These are phyloP conservation scores for Sicyos baderoa DNA, from an alignment of 306 rosid genomes.

Conservation along the genomic window DNA sequence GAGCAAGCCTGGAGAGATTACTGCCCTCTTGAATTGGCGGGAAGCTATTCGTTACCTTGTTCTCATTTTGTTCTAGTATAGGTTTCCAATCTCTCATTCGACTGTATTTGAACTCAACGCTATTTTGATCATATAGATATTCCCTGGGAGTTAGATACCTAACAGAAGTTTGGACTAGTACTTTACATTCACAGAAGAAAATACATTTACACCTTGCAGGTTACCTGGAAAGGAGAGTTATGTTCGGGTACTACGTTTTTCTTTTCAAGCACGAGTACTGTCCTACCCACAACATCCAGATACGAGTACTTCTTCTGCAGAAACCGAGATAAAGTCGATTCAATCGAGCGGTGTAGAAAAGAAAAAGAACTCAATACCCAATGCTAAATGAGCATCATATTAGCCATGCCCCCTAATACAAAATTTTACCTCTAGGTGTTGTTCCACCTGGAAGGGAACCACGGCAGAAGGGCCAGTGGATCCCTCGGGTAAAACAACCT, in stretches of 20 bases:
- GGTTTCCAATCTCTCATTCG: too few relatives aligned
- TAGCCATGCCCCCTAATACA: neutral
- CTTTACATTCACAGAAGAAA: neutral
- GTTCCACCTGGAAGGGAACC: slow-evolving; percentile 71
- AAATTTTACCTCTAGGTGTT: slow-evolving; percentile 53
- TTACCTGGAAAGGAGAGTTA: slow-evolving; percentile 80
- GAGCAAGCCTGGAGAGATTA: too few relatives aligned
- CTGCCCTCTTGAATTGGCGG: too few relatives aligned
- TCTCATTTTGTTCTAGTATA: too few relatives aligned
- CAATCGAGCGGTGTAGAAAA: slow-evolving; percentile 6
- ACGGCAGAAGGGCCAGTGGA: slow-evolving; percentile 65
- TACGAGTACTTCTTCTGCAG: slow-evolving; percentile 82
- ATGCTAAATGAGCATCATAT: too few relatives aligned
- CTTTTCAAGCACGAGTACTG: slow-evolving; percentile 83
- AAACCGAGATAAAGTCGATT: slow-evolving; percentile 21
- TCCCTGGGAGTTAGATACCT: too few relatives aligned
- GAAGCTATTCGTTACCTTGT: too few relatives aligned
- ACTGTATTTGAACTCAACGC: too few relatives aligned
- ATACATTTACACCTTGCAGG: slow-evolving; percentile 8
- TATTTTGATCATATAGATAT: too few relatives aligned
- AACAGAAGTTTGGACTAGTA: too few relatives aligned
- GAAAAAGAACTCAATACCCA: neutral
- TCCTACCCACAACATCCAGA: slow-evolving; percentile 88
- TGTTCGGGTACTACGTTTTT: slow-evolving; percentile 86
- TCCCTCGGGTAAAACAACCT: slow-evolving; percentile 96